Evolutionary conservation across 2,329 filamentous ascomycete species (phyloP).

Genomic region (Pseudogymnoascus sp.): DNA sequence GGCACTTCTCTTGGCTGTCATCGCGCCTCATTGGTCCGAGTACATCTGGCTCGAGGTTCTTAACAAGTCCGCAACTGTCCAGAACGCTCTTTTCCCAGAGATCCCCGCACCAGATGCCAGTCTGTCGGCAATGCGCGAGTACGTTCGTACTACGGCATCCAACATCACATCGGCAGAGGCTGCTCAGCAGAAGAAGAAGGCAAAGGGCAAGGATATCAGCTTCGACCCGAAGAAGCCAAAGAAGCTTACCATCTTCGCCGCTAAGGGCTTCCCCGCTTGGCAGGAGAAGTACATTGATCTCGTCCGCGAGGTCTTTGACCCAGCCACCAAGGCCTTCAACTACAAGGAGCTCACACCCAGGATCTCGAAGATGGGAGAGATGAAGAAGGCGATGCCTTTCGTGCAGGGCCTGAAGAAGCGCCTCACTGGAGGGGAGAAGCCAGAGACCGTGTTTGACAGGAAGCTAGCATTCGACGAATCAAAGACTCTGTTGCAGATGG

Average conservation of each 20-base stretch:
- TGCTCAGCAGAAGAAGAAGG: constrained; percentile 76
- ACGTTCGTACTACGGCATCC: constrained; percentile 64
- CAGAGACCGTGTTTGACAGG: constrained; percentile 67
- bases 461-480: constrained; percentile 84
- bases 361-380: constrained; percentile 76
- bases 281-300: constrained; percentile 85
- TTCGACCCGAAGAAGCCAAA: constrained; percentile 92
- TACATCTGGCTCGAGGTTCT: constrained; percentile 92
- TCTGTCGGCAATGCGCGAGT: constrained; percentile 73
- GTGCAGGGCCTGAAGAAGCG: constrained; percentile 81
- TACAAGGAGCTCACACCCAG: constrained; percentile 74
- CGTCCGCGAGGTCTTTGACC: constrained; percentile 63
- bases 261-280: constrained; percentile 77
- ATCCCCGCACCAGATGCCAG: constrained; percentile 58
- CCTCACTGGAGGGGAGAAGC: constrained; percentile 62
- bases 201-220: constrained; percentile 77
- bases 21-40: constrained; percentile 91
- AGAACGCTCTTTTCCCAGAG: constrained; percentile 69
- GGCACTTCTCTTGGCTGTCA: constrained; percentile 70
- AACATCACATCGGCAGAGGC: constrained; percentile 84
- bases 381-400: constrained; percentile 98
- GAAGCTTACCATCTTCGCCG: constrained; percentile 79
- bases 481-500: constrained; percentile 67
- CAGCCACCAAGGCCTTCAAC: constrained; percentile 55
- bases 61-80: constrained; percentile 66